Evolutionary conservation across 192 early-diverging fungal genomes (phyloP).

Genomic region (Linnemannia zychae): DNA sequence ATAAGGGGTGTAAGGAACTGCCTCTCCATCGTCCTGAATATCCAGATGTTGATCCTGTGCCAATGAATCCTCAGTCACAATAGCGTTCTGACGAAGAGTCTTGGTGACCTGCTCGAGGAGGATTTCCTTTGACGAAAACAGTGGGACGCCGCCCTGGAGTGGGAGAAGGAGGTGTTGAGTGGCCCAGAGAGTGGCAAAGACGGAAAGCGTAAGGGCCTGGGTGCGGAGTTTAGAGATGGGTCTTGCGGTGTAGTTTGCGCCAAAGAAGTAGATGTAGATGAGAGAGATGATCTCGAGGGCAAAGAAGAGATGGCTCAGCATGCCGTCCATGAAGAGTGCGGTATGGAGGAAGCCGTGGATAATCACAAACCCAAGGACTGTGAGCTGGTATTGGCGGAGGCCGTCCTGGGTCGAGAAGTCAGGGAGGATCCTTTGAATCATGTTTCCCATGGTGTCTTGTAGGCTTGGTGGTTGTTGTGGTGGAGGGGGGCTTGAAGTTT

Average conservation of each 20-base stretch:
- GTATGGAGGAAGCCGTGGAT: slow-evolving; percentile 27
- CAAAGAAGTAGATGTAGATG: slow-evolving; percentile 13
- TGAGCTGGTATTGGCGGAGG: slow-evolving; percentile 31
- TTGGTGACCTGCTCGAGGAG: slow-evolving; percentile 1
- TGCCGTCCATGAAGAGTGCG: slow-evolving; percentile 27
- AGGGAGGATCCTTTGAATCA: slow-evolving; percentile 11
- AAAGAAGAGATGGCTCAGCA: slow-evolving; percentile 27
- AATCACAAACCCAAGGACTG: background rate
- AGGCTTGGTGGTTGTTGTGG: background rate
- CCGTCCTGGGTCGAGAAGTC: background rate
- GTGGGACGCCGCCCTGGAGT: background rate
- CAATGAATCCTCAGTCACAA: slow-evolving; percentile 2
- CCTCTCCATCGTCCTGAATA: background rate
- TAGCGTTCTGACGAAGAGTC: slow-evolving; percentile 21
- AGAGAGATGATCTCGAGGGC: slow-evolving; percentile 4
- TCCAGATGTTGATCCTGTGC: slow-evolving; percentile 11
- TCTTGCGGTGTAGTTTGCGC: slow-evolving; percentile 9
- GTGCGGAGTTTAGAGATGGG: slow-evolving; percentile 2
- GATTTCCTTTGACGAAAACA: background rate
- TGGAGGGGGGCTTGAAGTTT: background rate
- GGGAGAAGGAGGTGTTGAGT: slow-evolving; percentile 13
- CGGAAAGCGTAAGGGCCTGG: background rate
- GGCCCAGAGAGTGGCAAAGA: slow-evolving; percentile 19
- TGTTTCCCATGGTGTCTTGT: background rate
- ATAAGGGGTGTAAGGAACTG: background rate